Evolutionary conservation across 2,329 filamentous ascomycete genomes (phyloP).

Genomic region (Chaetomium strumarium): DNA sequence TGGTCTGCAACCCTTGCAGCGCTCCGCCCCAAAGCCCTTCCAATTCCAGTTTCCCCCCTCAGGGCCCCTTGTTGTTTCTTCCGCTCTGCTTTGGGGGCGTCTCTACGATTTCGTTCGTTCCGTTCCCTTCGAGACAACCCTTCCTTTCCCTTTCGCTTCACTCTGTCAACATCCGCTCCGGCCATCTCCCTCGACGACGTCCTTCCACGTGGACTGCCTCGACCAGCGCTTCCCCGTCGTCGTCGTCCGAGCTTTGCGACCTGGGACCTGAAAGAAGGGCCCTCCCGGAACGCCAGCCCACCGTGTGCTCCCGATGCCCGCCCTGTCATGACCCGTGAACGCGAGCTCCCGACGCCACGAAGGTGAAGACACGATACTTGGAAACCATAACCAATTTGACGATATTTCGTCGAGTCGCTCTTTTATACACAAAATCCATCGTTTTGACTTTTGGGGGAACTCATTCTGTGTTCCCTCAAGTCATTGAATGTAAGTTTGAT

Average conservation of each 20-base stretch:
- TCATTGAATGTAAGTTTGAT: conserved; percentile 22
- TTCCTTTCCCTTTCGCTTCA: conserved; percentile 21
- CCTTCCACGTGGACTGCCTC: conserved; percentile 22
- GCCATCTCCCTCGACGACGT: conserved; percentile 24
- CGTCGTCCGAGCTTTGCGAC: conserved; percentile 14
- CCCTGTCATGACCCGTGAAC: conserved; percentile 26
- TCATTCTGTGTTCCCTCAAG: conserved; percentile 3
- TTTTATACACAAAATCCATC: conserved; percentile 30
- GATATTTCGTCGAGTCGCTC: conserved; percentile 45
- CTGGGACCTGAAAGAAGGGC: conserved; percentile 14
- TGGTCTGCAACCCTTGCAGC: conserved; percentile 23
- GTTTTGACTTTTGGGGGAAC: conserved; percentile 9
- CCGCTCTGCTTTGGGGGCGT: conserved; percentile 7
- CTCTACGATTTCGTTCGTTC: conserved; percentile 19
- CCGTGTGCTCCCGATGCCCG: conserved; percentile 25
- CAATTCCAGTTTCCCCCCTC: conserved; percentile 15
- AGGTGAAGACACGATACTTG: conserved; percentile 25
- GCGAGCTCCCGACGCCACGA: conserved; percentile 22
- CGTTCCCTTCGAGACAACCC: conserved; percentile 16
- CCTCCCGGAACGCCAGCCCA: conserved; percentile 26
- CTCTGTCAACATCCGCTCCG: conserved; percentile 24
- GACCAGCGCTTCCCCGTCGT: conserved; percentile 9
- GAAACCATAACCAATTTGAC: conserved; percentile 29
- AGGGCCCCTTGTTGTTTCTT: conserved; percentile 21
- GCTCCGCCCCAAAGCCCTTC: conserved; percentile 24